Conservation (phyloP, 2,329 filamentous ascomycete species). For the Pseudogymnoascus sp. region DNA sequence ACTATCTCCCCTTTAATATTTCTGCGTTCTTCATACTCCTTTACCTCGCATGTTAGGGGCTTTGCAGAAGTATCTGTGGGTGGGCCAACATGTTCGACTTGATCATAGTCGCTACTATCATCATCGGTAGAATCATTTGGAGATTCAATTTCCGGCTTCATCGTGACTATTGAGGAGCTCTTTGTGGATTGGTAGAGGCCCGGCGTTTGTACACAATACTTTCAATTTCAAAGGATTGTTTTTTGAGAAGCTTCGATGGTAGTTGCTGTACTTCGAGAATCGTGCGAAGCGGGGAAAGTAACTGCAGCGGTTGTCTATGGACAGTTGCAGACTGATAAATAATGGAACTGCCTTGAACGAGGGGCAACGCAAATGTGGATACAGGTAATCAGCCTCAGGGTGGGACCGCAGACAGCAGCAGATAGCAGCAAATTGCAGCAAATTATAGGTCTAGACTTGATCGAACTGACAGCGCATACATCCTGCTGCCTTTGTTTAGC, state of each 20-base stretch:
- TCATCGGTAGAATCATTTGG: not conserved
- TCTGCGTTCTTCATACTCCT: not conserved
- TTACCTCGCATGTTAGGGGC: constrained; percentile 1
- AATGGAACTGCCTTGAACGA: not conserved
- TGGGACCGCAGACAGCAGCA: not conserved
- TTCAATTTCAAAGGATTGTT: not conserved
- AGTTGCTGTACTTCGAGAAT: not conserved
- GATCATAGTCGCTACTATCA: not conserved
- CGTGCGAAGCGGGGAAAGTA: not conserved
- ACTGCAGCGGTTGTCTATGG: not conserved
- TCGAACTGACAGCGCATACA: not conserved
- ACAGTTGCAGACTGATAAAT: not conserved
- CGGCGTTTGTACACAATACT: not conserved
- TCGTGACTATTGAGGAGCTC: not conserved
- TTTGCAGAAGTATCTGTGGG: not conserved
- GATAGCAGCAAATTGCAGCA: not conserved
- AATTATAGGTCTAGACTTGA: not conserved
- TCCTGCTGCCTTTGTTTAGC: not conserved
- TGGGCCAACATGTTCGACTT: not conserved
- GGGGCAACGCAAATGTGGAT: not conserved
- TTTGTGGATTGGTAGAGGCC: not conserved
- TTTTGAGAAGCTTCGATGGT: not conserved
- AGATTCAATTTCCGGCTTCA: not conserved
- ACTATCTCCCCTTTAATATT: constrained; percentile 4
- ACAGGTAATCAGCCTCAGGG: not conserved